Evolutionary conservation across 1,139 yeast genomes (phyloP), one percentile per base, ranked within the genome.

Genomic region (Magnusiomyces sp.): DNA sequence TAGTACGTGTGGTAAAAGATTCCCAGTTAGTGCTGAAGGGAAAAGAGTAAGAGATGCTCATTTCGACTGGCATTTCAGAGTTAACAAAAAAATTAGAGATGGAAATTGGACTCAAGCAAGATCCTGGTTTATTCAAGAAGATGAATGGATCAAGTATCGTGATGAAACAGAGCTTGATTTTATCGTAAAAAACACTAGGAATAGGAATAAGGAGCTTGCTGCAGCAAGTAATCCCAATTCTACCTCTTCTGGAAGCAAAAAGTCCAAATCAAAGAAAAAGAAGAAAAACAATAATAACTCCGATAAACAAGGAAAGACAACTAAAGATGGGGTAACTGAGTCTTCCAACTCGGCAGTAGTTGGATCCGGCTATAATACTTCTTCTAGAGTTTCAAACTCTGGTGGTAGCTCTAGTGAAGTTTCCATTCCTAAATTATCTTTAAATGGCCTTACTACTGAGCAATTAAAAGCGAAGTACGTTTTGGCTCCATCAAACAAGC

Each of bases 21-120:
- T 90, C 63, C 73, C 79, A 6, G 76, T 77, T 48, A 78, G 82
- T 43, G 71, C 69, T 1, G 77, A 74, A 48, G 95, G 94, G 2
- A 72, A 74, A 16, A 69, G 67, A 20, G 74, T 76, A 52, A 74
- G 83, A 54, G 68, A 72, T 43, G 72, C 73, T 7, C 98, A 92
- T 67, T 71, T 88, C 59, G 98, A 92, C 67, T 92, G 97, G 97
- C 98, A 92, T 71, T 89, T 89, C 71, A 78, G 97, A 61, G 85
- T 88, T 50, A 90, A 88, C 65, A 86, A 85, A 62, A 83, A 86
- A 59, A 71, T 85, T 47, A 78, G 85, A 45, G 83, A 76, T 40
- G 71, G 68, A 53, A 59, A 62, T 48, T 57, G 69, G 48, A 67
- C 72, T 9, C 88, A 87, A 64, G 80, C 87, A 48, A 72, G 97